Conservation (phyloP, 2,329 filamentous ascomycete species). For the Sphaerulina populicola region DNA sequence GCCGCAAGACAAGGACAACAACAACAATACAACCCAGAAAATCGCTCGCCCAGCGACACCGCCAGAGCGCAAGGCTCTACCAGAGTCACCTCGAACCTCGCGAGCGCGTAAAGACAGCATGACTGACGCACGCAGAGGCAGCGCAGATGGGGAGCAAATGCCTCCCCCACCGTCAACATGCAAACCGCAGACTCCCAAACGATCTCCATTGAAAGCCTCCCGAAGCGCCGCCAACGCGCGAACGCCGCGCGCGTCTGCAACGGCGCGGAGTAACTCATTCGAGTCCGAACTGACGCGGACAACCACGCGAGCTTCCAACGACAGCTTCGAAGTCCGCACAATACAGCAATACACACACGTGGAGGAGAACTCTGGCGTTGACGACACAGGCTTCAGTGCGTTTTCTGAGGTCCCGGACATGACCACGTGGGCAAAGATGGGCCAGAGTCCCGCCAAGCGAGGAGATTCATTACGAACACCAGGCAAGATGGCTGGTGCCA, state of each 20-base stretch:
- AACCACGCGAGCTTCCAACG: not conserved
- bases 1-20: slow-evolving; percentile 11
- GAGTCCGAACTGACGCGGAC: slow-evolving; percentile 13
- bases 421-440: slow-evolving; percentile 70
- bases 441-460: slow-evolving; percentile 45
- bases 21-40: slow-evolving; percentile 11
- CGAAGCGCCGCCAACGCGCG: slow-evolving; percentile 23
- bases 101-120: slow-evolving; percentile 19
- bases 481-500: slow-evolving; percentile 32
- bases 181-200: slow-evolving; percentile 18
- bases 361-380: slow-evolving; percentile 33
- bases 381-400: slow-evolving; percentile 71
- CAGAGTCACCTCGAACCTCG: slow-evolving; percentile 7
- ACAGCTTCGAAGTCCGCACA: slow-evolving; percentile 5
- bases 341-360: slow-evolving; percentile 4
- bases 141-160: slow-evolving; percentile 27
- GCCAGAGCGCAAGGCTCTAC: slow-evolving; percentile 19
- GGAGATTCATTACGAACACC: slow-evolving; percentile 22
- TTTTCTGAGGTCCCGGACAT: slow-evolving; percentile 86
- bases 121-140: slow-evolving; percentile 17
- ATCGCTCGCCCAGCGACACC: slow-evolving; percentile 23
- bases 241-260: slow-evolving; percentile 22
- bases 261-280: slow-evolving; percentile 18
- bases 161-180: slow-evolving; percentile 29
- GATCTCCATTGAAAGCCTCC: slow-evolving; percentile 23